Base-by-base conservation (phyloP, 139 green algal species). In the Gonium pectorale region DNA sequence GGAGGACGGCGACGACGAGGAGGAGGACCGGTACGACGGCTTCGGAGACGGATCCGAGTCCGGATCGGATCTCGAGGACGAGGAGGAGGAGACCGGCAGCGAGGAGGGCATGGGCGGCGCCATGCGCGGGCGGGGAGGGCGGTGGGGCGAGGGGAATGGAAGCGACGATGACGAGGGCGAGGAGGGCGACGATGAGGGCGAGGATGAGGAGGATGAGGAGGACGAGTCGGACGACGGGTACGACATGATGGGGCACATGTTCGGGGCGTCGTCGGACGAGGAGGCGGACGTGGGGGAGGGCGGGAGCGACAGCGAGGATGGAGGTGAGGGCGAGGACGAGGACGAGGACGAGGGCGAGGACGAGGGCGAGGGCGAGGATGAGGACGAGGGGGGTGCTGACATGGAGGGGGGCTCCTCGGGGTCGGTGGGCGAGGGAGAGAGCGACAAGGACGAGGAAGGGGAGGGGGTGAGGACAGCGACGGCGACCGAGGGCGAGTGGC, bases 381-480 rank as follows among this genome's bases (percentile, higher is more conserved):
- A 85, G 6, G 62, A 63, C 17, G 60, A 31, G 15, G 75, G n/a
- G 22, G 67, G 38, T 37, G 37, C 6, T 77, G 67, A 37, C 15
- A 15, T 51, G 19, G 11, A 24, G 22, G 3, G 35, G 8, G 67
- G 41, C 35, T 7, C n/a, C 29, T 6, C 40, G n/a, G n/a, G n/a
- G n/a, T n/a, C n/a, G n/a, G n/a, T n/a, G 26, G 37, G 37, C 22
- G 75, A 72, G 21, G 62, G 67, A 11, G 46, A 85, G 6, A 43
- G 49, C 17, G 60, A 31, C 7, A 56, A 81, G 27, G 74, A 69
- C 27, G 54, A n/a, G 2, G n/a, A 70, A 15, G 54, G 13, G 9
- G 73, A 81, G 4, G 74, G 26, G 5, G 26, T 5, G 80, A 64
- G 37, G 67, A 63, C 52, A 79, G 80, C 49, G 62, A 85, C 35